Evolutionary conservation across 2,329 filamentous ascomycete species (phyloP).

Genomic region (Nemania serpens): DNA sequence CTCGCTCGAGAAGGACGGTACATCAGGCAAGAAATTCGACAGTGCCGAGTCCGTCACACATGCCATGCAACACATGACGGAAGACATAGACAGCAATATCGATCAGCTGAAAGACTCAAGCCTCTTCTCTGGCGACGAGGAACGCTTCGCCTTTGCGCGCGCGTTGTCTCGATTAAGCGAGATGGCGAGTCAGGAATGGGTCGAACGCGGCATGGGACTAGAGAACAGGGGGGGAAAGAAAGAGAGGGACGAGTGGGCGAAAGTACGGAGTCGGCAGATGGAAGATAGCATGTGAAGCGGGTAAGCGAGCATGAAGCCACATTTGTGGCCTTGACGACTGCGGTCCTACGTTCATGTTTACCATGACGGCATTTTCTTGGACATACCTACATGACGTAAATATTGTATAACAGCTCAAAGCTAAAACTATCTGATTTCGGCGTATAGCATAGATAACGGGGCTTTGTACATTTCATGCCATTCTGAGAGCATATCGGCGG

Average conservation of each 20-base stretch:
- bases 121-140: constrained; percentile 93
- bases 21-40: constrained; percentile 46
- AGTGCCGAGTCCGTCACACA: constrained; percentile 56
- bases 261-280: constrained; percentile 68
- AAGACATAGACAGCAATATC: constrained; percentile 85
- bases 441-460: no score
- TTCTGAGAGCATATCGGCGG: no score
- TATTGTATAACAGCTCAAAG: not conserved
- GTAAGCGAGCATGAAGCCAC: not conserved
- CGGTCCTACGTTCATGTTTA: not conserved
- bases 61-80: constrained; percentile 79
- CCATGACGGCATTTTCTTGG: not conserved
- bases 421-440: no score
- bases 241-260: constrained; percentile 68
- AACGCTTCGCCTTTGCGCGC: constrained; percentile 92
- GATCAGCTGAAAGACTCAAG: constrained; percentile 81
- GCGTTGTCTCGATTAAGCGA: constrained; percentile 83
- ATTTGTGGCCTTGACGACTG: not conserved
- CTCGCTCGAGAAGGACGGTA: constrained; percentile 56
- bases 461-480: no score
- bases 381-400: not conserved
- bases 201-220: constrained; percentile 76
- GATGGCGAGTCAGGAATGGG: constrained; percentile 96
- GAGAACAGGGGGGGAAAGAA: constrained; percentile 67
- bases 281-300: constrained; percentile 65